Conservation (phyloP, 371 early-diverging fungal species). For the Phascolomyces articulosus region DNA sequence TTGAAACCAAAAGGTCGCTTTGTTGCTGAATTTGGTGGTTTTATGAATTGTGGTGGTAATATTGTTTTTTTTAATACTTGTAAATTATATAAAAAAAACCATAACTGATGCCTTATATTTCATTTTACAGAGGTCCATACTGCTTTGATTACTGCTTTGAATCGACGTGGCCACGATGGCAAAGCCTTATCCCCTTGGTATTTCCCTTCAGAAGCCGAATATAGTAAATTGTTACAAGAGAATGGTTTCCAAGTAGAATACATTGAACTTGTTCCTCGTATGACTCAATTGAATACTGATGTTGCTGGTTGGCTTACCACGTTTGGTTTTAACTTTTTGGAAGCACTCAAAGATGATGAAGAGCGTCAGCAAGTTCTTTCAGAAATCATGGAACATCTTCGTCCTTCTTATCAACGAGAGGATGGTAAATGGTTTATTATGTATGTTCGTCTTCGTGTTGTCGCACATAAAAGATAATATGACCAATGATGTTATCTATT, state of each 20-base stretch:
- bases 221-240: conserved; percentile 52
- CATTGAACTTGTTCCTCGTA: conserved; percentile 56
- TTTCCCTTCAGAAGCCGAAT: conserved; percentile 63
- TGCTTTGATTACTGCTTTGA: conserved; percentile 59
- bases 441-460: conserved; percentile 59
- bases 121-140: conserved; percentile 48
- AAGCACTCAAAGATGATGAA: conserved; percentile 34
- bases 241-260: conserved; percentile 57
- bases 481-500: background rate
- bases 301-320: conserved; percentile 72
- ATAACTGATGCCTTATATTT: background rate
- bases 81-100: background rate
- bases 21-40: conserved; percentile 70
- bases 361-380: conserved; percentile 40
- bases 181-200: conserved; percentile 66
- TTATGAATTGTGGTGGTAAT: conserved; percentile 51
- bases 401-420: conserved; percentile 48
- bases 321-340: conserved; percentile 62
- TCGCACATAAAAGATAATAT: conserved; percentile 27
- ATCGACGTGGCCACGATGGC: conserved; percentile 59
- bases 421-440: conserved; percentile 63
- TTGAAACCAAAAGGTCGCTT: conserved; percentile 64
- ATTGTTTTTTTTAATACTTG: background rate
- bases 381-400: conserved; percentile 57
- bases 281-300: conserved; percentile 58